Conservation (phyloP, 2,329 filamentous ascomycete species). For the Fusarium sp. region DNA sequence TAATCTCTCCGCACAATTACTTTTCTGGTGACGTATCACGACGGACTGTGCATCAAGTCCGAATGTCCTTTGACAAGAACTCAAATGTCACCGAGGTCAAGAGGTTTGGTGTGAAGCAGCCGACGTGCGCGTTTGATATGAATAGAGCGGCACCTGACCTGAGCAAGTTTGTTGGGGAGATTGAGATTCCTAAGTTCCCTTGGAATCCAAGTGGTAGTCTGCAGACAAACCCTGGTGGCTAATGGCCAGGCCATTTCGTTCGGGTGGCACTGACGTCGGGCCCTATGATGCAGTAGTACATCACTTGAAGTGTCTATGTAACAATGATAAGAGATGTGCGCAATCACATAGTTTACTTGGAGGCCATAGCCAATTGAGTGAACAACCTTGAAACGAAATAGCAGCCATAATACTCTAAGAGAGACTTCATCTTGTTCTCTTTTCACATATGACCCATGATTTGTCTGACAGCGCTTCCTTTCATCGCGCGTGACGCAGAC, state of each 20-base stretch:
- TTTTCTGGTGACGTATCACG: conserved; percentile 15
- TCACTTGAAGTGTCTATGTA: fast-evolving
- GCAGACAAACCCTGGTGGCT: conserved; percentile 32
- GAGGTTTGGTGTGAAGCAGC: conserved; percentile 22
- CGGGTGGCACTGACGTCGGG: fast-evolving
- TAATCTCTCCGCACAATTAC: conserved; percentile 27
- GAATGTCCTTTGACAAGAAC: conserved; percentile 11
- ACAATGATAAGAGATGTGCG: background rate
- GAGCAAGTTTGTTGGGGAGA: conserved; percentile 21
- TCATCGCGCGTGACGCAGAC: background rate
- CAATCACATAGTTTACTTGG: fast-evolving
- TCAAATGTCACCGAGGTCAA: conserved; percentile 10
- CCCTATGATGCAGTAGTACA: background rate
- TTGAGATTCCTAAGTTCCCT: conserved; percentile 26
- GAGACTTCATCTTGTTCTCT: fast-evolving
- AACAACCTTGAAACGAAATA: background rate
- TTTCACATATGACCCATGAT: fast-evolving
- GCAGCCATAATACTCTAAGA: fast-evolving
- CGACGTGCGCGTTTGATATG: conserved; percentile 23
- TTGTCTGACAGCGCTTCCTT: fast-evolving
- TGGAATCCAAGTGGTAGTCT: conserved; percentile 30
- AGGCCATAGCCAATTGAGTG: fast-evolving
- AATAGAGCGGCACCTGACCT: background rate
- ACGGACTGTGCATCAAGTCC: conserved; percentile 19
- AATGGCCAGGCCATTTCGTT: background rate